Evolutionary conservation across 192 early-diverging fungal species (phyloP).

Genomic region (Pilobolus umbonatus): DNA sequence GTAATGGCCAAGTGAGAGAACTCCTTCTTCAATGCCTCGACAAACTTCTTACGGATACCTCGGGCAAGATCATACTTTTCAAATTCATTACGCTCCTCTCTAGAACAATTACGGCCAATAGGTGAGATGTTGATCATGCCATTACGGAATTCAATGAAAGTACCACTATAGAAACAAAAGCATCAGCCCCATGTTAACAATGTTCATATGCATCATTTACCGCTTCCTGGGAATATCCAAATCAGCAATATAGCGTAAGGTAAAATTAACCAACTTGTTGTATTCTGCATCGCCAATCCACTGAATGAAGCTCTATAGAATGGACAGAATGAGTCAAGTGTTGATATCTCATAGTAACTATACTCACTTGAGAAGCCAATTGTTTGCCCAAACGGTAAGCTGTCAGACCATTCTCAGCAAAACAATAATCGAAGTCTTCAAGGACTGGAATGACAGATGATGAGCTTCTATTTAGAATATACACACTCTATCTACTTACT

Average conservation of each 20-base stretch:
- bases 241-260: slow-evolving; percentile 91
- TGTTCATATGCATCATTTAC: slow-evolving; percentile 35
- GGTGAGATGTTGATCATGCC: slow-evolving; percentile 99
- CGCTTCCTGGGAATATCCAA: slow-evolving; percentile 92
- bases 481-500: slow-evolving; percentile 42
- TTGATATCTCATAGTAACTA: not conserved
- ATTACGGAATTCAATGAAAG: slow-evolving; percentile 97
- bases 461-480: not conserved
- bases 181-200: not conserved
- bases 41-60: slow-evolving; percentile 80
- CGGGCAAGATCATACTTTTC: slow-evolving; percentile 87
- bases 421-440: slow-evolving; percentile 89
- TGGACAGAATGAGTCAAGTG: slow-evolving; percentile 5
- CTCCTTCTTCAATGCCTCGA: slow-evolving; percentile 70
- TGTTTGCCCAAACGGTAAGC: slow-evolving; percentile 76
- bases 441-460: slow-evolving; percentile 47
- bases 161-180: slow-evolving; percentile 58
- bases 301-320: slow-evolving; percentile 77
- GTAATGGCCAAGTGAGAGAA: slow-evolving; percentile 86
- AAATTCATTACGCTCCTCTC: slow-evolving; percentile 87
- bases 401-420: slow-evolving; percentile 96
- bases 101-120: slow-evolving; percentile 90
- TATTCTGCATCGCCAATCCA: slow-evolving; percentile 93
- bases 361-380: slow-evolving; percentile 60
- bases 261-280: slow-evolving; percentile 87